Conservation (phyloP, 78 protist genomes). For the Chrysochromulina tobinii region DNA sequence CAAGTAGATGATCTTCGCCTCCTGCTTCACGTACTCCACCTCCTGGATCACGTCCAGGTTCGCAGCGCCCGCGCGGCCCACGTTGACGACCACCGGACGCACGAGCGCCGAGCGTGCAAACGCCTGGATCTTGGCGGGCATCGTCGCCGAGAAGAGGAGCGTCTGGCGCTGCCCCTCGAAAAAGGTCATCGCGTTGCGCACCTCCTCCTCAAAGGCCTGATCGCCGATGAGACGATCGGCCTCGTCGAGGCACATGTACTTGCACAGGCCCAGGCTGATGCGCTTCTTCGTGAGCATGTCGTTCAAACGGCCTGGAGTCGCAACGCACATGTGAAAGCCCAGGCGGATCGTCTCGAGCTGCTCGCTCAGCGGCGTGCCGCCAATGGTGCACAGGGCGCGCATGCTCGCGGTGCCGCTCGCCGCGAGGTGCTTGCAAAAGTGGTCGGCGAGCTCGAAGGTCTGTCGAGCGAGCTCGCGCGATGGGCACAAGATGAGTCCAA, state of each 20-base stretch:
- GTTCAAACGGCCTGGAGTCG: conserved; percentile 93
- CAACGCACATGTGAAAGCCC: conserved; percentile 87
- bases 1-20: conserved; percentile 87
- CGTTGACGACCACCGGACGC: conserved; percentile 85
- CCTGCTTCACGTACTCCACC: conserved; percentile 85
- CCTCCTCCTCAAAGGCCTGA: conserved; percentile 90
- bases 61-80: conserved; percentile 95
- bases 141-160: conserved; percentile 91
- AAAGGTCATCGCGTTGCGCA: conserved; percentile 75
- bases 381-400: conserved; percentile 52
- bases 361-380: conserved; percentile 56
- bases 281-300: conserved; percentile 78
- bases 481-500: conserved; percentile 86
- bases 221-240: conserved; percentile 94
- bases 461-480: conserved; percentile 95
- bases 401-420: conserved; percentile 21
- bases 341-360: not conserved
- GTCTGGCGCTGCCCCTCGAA: conserved; percentile 85
- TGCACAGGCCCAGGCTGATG: conserved; percentile 74
- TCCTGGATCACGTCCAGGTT: conserved; percentile 91
- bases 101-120: conserved; percentile 69
- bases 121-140: conserved; percentile 86
- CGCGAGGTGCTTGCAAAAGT: not conserved
- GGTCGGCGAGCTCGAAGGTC: conserved; percentile 70
- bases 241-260: conserved; percentile 85